phyloP scores from a whole-genome alignment of 176 grass and related monocot species.

The Aegilops longissima region DNA sequence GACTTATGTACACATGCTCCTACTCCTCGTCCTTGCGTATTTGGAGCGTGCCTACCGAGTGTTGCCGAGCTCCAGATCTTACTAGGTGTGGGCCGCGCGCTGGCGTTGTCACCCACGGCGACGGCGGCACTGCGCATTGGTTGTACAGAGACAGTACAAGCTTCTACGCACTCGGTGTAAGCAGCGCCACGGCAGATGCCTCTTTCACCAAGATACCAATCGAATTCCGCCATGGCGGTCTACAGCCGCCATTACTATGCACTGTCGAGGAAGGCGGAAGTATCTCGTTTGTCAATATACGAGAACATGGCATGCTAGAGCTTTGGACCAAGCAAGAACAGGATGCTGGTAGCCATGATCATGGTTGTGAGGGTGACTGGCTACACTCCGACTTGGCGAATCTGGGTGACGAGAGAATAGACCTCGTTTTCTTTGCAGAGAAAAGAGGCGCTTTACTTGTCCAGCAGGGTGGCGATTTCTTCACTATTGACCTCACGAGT shows the following conservation, averaged over 20 bases:
- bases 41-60: background rate
- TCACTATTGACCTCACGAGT: background rate
- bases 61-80: background rate
- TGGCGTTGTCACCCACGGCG: background rate
- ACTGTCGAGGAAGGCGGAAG: background rate
- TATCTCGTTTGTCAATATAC: background rate
- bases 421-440: background rate
- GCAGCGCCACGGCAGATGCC: background rate
- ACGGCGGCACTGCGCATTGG: background rate
- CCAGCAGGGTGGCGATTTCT: background rate
- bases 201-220: background rate
- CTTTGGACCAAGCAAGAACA: background rate
- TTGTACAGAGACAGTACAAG: background rate
- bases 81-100: background rate
- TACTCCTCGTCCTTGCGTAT: background rate
- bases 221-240: background rate
- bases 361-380: background rate
- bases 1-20: background rate
- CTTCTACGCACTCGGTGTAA: background rate
- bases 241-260: background rate
- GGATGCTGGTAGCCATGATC: background rate
- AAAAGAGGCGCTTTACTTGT: background rate
- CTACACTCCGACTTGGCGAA: background rate
- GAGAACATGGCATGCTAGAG: background rate
- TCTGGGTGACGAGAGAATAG: background rate